Evolutionary conservation across 257 asterid genomes (phyloP).

Genomic region (Nicotiana tomentosiformis): DNA sequence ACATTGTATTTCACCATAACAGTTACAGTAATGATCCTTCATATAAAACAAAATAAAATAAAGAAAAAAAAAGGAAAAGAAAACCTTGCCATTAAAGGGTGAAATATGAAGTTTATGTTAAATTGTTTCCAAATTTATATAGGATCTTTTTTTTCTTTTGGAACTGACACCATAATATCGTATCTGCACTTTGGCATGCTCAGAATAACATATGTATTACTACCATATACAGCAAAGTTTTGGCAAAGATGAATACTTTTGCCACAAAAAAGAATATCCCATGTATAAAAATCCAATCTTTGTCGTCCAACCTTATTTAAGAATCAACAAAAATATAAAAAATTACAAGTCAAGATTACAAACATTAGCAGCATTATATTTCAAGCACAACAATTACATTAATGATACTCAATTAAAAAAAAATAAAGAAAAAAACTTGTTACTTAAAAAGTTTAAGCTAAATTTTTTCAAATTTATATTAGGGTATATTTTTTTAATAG

Average conservation of each 20-base stretch:
- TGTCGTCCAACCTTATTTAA: not conserved
- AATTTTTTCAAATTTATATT: too few species aligned
- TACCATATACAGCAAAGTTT: not conserved
- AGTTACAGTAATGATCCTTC: not conserved
- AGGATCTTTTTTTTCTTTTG: too few species aligned
- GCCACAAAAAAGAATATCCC: not conserved
- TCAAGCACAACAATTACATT: not conserved
- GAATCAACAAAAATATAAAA: not conserved
- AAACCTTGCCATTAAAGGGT: too few species aligned
- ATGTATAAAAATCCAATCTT: not conserved
- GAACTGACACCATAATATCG: too few species aligned
- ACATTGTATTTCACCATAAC: not conserved
- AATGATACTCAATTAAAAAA: not conserved
- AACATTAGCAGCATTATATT: not conserved
- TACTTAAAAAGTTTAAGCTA: too few species aligned
- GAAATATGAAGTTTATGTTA: too few species aligned
- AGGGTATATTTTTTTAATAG: too few species aligned
- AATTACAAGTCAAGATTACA: not conserved
- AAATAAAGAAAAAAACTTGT: not conserved
- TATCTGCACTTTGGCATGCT: too few species aligned
- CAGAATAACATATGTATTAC: too few species aligned
- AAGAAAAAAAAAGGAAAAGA: too few species aligned
- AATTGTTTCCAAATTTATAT: too few species aligned
- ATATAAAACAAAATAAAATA: too few species aligned
- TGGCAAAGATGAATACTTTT: not conserved